phyloP scores from a whole-genome alignment of 1,284 basidiomycete species.

The Melanopsichium pennsylvanicum region DNA sequence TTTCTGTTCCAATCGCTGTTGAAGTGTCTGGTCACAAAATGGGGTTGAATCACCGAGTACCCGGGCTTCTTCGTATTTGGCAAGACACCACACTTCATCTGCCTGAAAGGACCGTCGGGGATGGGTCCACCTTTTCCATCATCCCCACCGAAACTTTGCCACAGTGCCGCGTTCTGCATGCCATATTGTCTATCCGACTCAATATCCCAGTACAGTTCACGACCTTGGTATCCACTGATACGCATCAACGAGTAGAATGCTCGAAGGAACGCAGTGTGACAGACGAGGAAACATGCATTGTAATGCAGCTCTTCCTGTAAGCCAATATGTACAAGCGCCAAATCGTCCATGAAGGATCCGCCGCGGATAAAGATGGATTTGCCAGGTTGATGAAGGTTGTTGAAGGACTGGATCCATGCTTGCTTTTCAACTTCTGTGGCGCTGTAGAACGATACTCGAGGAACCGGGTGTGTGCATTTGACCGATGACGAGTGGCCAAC shows the following conservation, averaged over 20 bases:
- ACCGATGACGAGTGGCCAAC: conserved; percentile 4
- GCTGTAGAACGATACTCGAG: conserved; percentile 28
- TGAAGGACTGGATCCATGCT: conserved; percentile 17
- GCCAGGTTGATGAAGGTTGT: not conserved
- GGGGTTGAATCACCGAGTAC: conserved; percentile 20
- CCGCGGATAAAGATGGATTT: conserved; percentile 30
- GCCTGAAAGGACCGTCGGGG: conserved; percentile 16
- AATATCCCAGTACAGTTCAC: conserved; percentile 36
- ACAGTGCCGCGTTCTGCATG: conserved; percentile 7
- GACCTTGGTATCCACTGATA: conserved; percentile 17
- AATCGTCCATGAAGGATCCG: conserved; percentile 32
- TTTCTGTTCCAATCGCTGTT: conserved; percentile 20
- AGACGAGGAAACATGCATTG: conserved; percentile 31
- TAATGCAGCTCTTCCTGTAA: conserved; percentile 40
- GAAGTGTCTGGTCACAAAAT: conserved; percentile 33
- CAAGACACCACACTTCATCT: conserved; percentile 12
- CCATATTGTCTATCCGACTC: conserved; percentile 10
- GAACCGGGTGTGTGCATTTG: conserved; percentile 24
- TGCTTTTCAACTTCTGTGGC: conserved; percentile 6
- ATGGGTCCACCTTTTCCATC: conserved; percentile 22
- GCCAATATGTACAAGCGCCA: conserved; percentile 26
- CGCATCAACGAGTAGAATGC: conserved; percentile 35
- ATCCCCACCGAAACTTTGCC: conserved; percentile 6
- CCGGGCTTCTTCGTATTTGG: conserved; percentile 21
- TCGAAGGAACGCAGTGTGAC: conserved; percentile 29